A percentile compares a stretch with the other conserved stretches of the same genome.
Conservation (phyloP, 129 eudicot species). For the Flaveria sonorensis region DNA sequence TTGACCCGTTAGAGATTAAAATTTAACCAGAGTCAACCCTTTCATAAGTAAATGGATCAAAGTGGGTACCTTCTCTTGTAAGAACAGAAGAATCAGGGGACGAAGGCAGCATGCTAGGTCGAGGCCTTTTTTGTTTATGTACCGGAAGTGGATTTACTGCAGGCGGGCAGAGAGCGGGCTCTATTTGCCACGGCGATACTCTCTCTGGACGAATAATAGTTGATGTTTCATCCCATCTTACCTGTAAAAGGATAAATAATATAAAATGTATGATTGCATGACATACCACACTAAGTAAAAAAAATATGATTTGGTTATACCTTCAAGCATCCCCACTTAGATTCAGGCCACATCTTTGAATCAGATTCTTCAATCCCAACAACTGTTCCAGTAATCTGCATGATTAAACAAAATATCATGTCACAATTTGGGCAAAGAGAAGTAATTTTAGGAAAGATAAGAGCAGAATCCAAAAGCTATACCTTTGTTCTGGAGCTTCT, state of each 20-base stretch:
- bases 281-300: slow-evolving; percentile 13
- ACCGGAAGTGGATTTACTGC: slow-evolving; percentile 75
- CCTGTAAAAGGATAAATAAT: slow-evolving; percentile 40
- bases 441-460: neutral
- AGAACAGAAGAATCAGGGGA: slow-evolving; percentile 84
- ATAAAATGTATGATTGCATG: neutral
- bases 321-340: slow-evolving; percentile 91
- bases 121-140: slow-evolving; percentile 69
- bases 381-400: slow-evolving; percentile 84
- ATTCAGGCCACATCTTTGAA: slow-evolving; percentile 73
- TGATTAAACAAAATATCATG: neutral
- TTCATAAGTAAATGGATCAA: neutral
- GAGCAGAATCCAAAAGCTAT: neutral
- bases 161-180: slow-evolving; percentile 81
- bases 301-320: slow-evolving; percentile 34
- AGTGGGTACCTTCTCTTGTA: slow-evolving; percentile 69
- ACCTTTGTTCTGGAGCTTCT: too few species aligned
- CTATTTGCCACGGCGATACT: slow-evolving; percentile 93
- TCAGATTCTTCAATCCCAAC: slow-evolving; percentile 86
- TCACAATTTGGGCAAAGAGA: neutral
- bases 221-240: slow-evolving; percentile 94
- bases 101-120: slow-evolving; percentile 66
- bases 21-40: neutral
- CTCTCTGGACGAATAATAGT: slow-evolving; percentile 80
- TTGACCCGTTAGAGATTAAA: neutral